Base-by-base conservation (phyloP, 495 filamentous ascomycete species). In the Neurospora intermedia region DNA sequence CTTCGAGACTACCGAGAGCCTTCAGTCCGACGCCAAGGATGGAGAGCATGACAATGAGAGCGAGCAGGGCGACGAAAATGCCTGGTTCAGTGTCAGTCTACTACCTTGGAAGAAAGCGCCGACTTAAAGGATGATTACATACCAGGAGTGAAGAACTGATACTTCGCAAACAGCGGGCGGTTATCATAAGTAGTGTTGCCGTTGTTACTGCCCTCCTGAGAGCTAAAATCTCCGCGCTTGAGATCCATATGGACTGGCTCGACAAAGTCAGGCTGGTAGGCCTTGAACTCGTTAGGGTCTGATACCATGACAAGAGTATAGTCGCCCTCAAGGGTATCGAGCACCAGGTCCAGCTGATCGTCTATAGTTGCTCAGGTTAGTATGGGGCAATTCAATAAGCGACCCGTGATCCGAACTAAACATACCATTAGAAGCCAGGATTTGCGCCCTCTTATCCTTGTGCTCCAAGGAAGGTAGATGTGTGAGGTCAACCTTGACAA, bases 131-230 rank as follows among this genome's bases (percentile, higher is more conserved):
- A n/a, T 0, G 38, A 16, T 4, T 38, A 54, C 78, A 71, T 74
- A 81, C 85, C 87, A 77, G 94, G 93, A 23, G 89, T 93, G 39
- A 99, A 91, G 83, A 91, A 98, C 79, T 96, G 91, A 80, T 99
- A 99, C 78, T 91, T 91, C 81, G 94, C 89, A 78, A 99, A 99
- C 69, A 99, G 82, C 42, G 92, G 90, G 27, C 84, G 82, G 39
- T 77, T 78, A 35, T 83, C 78, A 16, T 27, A 35, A 80, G 73
- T 77, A 70, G 77, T 72, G 69, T 77, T 77, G 23, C n/a, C 11
- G 27, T 77, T 74, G 43, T 73, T 77, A 70, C 54, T 71, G 35
- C 66, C 73, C 40, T 76, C 40, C 39, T 46, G 46, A 20, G 45
- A 71, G 74, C 71, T 78, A 71, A 69, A 42, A 7, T 73, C 18